Base-by-base conservation (phyloP, 306 rosid species). In the Rosa multiflora region DNA sequence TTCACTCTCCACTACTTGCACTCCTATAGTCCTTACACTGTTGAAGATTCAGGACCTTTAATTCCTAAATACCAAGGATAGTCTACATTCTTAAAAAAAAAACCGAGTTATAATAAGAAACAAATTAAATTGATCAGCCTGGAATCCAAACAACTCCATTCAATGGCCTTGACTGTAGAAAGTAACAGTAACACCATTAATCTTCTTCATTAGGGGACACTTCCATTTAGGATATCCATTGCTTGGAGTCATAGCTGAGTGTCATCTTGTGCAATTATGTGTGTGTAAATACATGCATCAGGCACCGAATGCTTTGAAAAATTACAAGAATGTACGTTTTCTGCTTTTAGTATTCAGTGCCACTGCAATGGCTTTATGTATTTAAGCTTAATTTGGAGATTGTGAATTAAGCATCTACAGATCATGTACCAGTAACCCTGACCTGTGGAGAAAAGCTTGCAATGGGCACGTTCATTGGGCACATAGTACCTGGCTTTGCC, bases 201-300 rank as follows among this genome's bases (percentile, higher is more conserved):
- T 75, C 63, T 67, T 61, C 70, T 69, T 47, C 11, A 12, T 23
- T 14, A 9, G 71, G 40, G 23, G 61, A 83, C 51, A 72, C 78
- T 75, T 83, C 29, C 67, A 76, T 82, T 48, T 77, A 43, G 51
- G 53, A 78, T 51, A 32, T 63, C 80, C 85, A 78, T 79, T 85
- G 80, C 72, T 83, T 42, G 39, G 15, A 80, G 76, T 70, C 79
- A 63, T 13, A 73, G 46, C 79, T 64, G 83, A 68, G 74, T 68
- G 83, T 75, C 82, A 26, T 83, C 79, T 83, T 74, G 59, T 47
- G 69, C 67, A 75, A 64, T 72, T 77, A 76, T 67, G 52, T 70
- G 52, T 70, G 97, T 92, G 97, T 97, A 86, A 87, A 84, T 83
- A 82, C 92, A 89, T 86, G 84, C 97, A 91, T 55, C 79, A 87